phyloP scores from a whole-genome alignment of 169 alveolate species.

The Miamiensis avidus region DNA sequence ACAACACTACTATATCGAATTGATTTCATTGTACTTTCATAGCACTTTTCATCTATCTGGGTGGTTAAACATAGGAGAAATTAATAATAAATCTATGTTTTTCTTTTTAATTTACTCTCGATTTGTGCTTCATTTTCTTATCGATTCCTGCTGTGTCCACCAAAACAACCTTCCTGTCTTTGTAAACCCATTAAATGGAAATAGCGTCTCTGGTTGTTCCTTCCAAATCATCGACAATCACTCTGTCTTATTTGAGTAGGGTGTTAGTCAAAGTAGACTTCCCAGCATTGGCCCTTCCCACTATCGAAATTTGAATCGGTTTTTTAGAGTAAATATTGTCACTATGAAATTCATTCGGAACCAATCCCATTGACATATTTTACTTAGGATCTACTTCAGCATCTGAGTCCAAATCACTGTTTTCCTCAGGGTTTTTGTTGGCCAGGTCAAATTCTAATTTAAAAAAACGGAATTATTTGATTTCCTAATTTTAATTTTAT shows the following conservation, averaged over 20 bases:
- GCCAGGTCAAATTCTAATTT: constrained; percentile 57
- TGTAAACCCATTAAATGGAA: constrained; percentile 55
- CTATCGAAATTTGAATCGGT: constrained; percentile 55
- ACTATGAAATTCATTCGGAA: constrained; percentile 2
- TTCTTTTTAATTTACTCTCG: background rate
- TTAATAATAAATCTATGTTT: too few species aligned
- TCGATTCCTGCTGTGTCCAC: constrained; percentile 86
- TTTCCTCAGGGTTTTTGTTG: constrained; percentile 64
- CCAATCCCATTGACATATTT: constrained; percentile 8
- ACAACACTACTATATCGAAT: constrained; percentile 69
- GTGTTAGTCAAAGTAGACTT: constrained; percentile 78
- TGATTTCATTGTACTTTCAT: constrained; percentile 50
- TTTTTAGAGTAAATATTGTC: constrained; percentile 42
- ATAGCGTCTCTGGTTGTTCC: constrained; percentile 84
- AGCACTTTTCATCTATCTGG: constrained; percentile 31
- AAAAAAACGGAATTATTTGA: background rate
- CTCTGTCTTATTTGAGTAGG: constrained; percentile 68
- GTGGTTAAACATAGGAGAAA: too few species aligned
- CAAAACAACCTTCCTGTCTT: constrained; percentile 68
- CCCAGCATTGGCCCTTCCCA: constrained; percentile 85
- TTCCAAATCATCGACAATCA: constrained; percentile 67
- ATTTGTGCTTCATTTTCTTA: constrained; percentile 22
- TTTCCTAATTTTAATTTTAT: background rate
- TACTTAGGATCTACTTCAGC: constrained; percentile 55
- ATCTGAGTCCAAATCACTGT: constrained; percentile 77